Base-by-base conservation (phyloP, 2,329 filamentous ascomycete species). In the Aspergillus neotritici region DNA sequence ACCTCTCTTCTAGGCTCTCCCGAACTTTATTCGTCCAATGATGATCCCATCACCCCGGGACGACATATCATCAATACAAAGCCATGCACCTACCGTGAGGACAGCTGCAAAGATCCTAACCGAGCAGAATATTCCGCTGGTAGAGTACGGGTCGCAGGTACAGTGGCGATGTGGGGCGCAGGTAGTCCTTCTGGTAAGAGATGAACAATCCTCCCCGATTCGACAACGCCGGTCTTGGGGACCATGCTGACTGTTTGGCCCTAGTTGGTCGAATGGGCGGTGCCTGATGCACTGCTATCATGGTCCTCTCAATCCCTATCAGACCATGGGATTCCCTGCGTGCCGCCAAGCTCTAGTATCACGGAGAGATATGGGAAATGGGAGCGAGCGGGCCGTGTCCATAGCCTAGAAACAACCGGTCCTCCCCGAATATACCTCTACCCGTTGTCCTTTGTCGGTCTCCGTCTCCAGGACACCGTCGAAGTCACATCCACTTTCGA, bases 401-500 rank as follows among this genome's bases (percentile, higher is more conserved):
- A 39, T n/a, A 29, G 4, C 7, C 16, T 34, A 30, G 30, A 17
- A 16, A 12, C 11, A 17, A 5, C 5, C 5, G 17, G 17, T 17
- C 17, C 4, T 3, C 5, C 17, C 17, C 17, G 28, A 10, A 25
- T 44, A 44, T 35, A 40, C 42, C 35, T 48, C 40, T 48, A 46
- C 32, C 43, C 34, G 7, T 29, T 48, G 31, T 46, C 43, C 4
- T 40, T 46, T 34, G 7, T 48, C 32, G 40, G 43, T 13, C 42
- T 51, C 32, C 12, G 12, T 17, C 38, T 48, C 34, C 37, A 51
- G 13, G 48, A 51, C 28, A 48, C 48, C 8, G 25, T 46, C 33
- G 17, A 46, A 41, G 43, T 40, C 39, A 41, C 36, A 40, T 48
- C 43, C 12, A 51, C 46, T 5, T 46, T 46, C 37, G 36, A 47